Base-by-base conservation (phyloP, 208 protist species). In the Crithidia bombi region DNA sequence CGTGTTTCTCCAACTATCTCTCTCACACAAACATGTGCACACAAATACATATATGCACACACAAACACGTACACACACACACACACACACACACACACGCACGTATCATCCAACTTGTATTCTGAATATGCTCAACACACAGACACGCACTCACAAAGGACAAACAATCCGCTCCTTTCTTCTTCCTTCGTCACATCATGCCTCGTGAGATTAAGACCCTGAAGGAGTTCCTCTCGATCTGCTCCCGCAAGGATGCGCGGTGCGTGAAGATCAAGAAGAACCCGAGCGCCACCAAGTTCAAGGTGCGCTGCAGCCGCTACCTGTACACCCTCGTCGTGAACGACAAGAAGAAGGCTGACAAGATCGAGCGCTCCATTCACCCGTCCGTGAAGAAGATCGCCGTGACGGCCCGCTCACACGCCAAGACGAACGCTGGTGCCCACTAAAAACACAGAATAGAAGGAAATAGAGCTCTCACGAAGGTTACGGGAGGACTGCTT, bases 251-350 rank as follows among this genome's bases (percentile, higher is more conserved):
- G 82, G 93, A 97, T 80, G 89, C 86, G 51, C 90, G 89, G 66
- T 94, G 88, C 75, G 93, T 97, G 76, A 96, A 96, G 91, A 87
- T 97, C 46, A 97, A 97, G 89, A 86, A 80, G 69, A 97, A 97
- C 88, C 78, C 81, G 25, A 83, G 62, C 51, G 79, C 73, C 47
- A 95, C 91, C 67, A 97, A 97, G 88, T 97, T 97, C 87, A 97
- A 97, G 90, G 93, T 97, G 33, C 87, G 93, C 83, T 96, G 91
- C 91, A 93, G 87, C 79, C 85, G 86, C 58, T 97, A 90, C 84
- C 88, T 97, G 55, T 97, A 97, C 90, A 97, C 93, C 30, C 78
- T 96, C 28, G 91, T 97, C 69, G 78, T 97, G 33, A 66, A 83
- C 56, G 93, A 97, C 81, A 93, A 93, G 86, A 92, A 95, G 85